These are phyloP conservation scores for Cudoniella acicularis DNA, from an alignment of 495 filamentous ascomycete genomes.

Conservation along the genomic window DNA sequence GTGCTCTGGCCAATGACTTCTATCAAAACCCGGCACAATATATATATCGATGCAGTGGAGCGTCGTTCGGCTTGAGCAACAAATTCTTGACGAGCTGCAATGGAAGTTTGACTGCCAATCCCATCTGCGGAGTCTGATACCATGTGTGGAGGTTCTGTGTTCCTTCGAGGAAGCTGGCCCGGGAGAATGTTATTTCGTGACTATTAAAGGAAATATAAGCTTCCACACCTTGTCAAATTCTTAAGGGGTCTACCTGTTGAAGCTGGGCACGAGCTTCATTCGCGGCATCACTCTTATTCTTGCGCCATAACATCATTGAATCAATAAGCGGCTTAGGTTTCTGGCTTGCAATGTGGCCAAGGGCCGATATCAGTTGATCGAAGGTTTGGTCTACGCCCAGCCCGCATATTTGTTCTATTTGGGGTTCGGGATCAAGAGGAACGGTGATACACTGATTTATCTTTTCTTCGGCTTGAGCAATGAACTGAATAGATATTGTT, in stretches of 20 bases:
- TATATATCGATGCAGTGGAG: constrained; percentile 88
- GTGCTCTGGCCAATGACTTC: constrained; percentile 91
- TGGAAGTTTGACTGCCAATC: constrained; percentile 26
- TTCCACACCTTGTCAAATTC: background rate
- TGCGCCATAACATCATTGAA: constrained; percentile 95
- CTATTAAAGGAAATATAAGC: constrained; percentile 11
- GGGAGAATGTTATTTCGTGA: constrained; percentile 35
- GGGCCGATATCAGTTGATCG: constrained; percentile 88
- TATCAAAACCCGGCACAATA: constrained; percentile 88
- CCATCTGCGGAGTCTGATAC: constrained; percentile 12
- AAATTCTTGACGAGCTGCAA: constrained; percentile 61
- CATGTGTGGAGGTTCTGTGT: constrained; percentile 47
- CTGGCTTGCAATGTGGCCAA: constrained; percentile 88
- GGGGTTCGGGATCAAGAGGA: constrained; percentile 68
- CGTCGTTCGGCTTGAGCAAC: constrained; percentile 76
- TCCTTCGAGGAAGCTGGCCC: constrained; percentile 44
- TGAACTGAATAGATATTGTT: constrained; percentile 45
- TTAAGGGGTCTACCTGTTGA: constrained; percentile 48
- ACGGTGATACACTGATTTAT: constrained; percentile 78
- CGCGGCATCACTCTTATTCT: constrained; percentile 86
- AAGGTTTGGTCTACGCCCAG: constrained; percentile 85
- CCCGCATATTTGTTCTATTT: constrained; percentile 85
- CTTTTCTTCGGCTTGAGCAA: constrained; percentile 87
- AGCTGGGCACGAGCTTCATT: constrained; percentile 55
- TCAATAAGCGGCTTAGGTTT: constrained; percentile 97